Evolutionary conservation across 2,329 filamentous ascomycete species (phyloP).

Genomic region (Xylaria digitata): DNA sequence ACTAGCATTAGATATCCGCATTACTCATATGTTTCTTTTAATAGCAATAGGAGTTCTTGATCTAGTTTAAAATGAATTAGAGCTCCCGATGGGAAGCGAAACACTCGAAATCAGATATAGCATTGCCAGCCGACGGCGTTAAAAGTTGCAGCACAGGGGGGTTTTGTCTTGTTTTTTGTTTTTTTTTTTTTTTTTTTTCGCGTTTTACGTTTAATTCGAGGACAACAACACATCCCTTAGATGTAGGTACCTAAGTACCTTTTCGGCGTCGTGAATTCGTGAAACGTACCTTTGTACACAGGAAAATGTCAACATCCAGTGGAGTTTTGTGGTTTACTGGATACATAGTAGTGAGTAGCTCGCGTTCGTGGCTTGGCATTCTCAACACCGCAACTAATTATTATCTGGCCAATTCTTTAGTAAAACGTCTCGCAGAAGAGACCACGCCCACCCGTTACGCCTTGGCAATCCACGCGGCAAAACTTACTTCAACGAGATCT

Average conservation of each 20-base stretch:
- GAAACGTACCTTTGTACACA: not conserved
- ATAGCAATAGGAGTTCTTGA: not conserved
- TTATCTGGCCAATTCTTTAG: not conserved
- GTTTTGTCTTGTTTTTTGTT: no score
- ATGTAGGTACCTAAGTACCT: not conserved
- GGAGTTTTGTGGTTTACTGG: slow-evolving; percentile 10
- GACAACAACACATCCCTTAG: no score
- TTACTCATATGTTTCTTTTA: not conserved
- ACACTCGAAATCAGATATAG: not conserved
- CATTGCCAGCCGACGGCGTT: no score
- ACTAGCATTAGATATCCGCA: not conserved
- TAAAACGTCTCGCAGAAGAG: not conserved
- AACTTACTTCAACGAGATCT: not conserved
- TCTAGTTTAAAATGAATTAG: not conserved
- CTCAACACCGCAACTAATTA: not conserved
- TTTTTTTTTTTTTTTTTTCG: not conserved
- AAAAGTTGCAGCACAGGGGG: no score
- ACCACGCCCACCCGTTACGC: not conserved
- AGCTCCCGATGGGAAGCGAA: no score
- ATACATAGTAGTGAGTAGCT: not conserved
- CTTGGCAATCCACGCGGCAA: not conserved
- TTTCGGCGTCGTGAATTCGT: no score
- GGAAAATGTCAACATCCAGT: slow-evolving; percentile 1
- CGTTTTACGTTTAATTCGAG: not conserved
- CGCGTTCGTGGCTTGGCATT: not conserved